Conservation (phyloP, 129 eudicot genomes). For the Chrysanthemum lavandulifolium region DNA sequence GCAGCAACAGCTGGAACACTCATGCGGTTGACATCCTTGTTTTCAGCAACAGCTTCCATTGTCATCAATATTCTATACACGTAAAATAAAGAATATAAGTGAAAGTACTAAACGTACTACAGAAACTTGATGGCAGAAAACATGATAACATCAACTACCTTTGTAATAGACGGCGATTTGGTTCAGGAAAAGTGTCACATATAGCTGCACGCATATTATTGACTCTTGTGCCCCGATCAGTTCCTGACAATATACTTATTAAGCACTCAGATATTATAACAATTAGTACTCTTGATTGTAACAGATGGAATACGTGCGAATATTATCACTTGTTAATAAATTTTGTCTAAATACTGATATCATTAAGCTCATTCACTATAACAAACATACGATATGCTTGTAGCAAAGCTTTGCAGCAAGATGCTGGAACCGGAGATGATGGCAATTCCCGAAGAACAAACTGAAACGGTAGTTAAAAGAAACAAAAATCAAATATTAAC, state of each 20-base stretch:
- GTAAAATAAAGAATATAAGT: not conserved
- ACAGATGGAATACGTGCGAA: not conserved
- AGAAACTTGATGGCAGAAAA: constrained; percentile 7
- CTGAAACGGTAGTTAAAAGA: constrained; percentile 34
- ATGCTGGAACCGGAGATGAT: constrained; percentile 97
- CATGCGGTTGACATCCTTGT: constrained; percentile 83
- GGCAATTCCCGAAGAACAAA: constrained; percentile 92
- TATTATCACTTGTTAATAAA: not conserved
- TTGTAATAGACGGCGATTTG: constrained; percentile 91
- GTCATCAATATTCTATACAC: constrained; percentile 69
- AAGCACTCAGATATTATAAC: constrained; percentile 5
- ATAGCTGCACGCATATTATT: constrained; percentile 81
- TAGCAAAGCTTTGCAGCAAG: constrained; percentile 96
- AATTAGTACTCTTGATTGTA: not conserved
- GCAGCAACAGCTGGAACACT: constrained; percentile 96
- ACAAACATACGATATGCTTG: constrained; percentile 83
- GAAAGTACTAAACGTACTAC: not conserved
- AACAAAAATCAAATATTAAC: not conserved
- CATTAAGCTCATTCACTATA: not conserved
- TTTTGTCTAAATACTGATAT: constrained; percentile 1
- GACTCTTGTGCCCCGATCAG: constrained; percentile 77
- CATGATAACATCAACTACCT: constrained; percentile 45
- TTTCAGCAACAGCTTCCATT: constrained; percentile 80
- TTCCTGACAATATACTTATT: constrained; percentile 49
- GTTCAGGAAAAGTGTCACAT: constrained; percentile 96